Percentiles rank a stretch among this genome's conserved stretches.
Evolutionary conservation across 108 stramenopile genomes (phyloP).

Genomic region (Cyclotella atomus): DNA sequence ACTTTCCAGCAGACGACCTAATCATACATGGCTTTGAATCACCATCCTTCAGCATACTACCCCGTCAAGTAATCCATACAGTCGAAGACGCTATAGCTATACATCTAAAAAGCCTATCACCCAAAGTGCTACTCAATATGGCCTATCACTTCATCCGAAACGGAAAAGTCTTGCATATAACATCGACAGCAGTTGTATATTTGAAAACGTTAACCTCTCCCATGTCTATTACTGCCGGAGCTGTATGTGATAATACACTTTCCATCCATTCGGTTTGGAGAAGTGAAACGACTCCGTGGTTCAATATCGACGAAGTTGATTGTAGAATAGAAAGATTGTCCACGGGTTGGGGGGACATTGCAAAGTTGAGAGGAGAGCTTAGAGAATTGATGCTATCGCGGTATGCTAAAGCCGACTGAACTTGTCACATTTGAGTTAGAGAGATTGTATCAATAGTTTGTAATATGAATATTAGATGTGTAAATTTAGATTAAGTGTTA

Average conservation of each 20-base stretch:
- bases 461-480: neutral
- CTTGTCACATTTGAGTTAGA: neutral
- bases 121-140: neutral
- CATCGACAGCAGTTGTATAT: conserved; percentile 12
- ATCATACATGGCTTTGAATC: neutral
- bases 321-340: conserved; percentile 18
- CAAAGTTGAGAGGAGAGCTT: conserved; percentile 12
- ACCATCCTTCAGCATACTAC: conserved; percentile 14
- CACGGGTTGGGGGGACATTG: conserved; percentile 12
- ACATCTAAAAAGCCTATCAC: conserved; percentile 4
- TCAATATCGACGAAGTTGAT: conserved; percentile 9
- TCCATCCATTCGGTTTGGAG: neutral
- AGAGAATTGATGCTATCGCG: neutral
- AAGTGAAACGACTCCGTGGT: conserved; percentile 3
- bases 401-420: neutral
- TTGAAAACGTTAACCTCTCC: conserved; percentile 11
- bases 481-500: neutral
- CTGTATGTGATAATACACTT: conserved; percentile 11
- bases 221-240: conserved; percentile 9
- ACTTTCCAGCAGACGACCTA: neutral
- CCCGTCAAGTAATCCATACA: conserved; percentile 10
- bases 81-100: conserved; percentile 13
- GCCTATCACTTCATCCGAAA: neutral
- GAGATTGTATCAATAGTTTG: neutral
- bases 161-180: conserved; percentile 2